Percentiles rank a stretch among this genome's conserved stretches.
These are phyloP conservation scores for Gamsiella multidivaricata DNA, from an alignment of 192 early-diverging fungal species.

Conservation along the genomic window DNA sequence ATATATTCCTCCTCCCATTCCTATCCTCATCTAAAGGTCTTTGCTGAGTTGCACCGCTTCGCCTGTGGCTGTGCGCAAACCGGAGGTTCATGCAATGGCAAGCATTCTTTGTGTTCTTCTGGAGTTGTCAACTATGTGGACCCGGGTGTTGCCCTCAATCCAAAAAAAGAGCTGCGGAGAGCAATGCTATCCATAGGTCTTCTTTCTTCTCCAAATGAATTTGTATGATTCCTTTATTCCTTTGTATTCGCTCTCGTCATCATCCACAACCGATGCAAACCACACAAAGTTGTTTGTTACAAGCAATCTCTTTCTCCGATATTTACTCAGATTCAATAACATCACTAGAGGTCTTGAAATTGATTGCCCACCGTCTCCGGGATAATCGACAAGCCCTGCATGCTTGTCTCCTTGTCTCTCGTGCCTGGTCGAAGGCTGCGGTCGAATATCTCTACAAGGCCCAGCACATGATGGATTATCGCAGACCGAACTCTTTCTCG, in stretches of 20 bases:
- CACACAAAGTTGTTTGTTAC: too few species aligned
- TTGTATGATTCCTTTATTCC: too few species aligned
- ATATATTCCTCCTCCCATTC: not conserved
- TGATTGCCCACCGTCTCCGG: constrained; percentile 19
- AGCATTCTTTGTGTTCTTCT: too few species aligned
- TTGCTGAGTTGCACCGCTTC: too few species aligned
- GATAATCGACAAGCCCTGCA: constrained; percentile 30
- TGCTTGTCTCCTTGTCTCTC: constrained; percentile 42
- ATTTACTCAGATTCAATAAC: not conserved
- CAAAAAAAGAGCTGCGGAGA: too few species aligned
- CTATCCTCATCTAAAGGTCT: not conserved
- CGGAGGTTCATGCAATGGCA: too few species aligned
- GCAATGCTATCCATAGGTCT: too few species aligned
- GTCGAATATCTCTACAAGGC: constrained; percentile 53
- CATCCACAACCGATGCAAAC: too few species aligned
- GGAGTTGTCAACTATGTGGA: too few species aligned
- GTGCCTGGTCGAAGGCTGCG: constrained; percentile 45
- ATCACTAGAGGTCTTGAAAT: constrained; percentile 23
- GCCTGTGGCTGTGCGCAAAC: too few species aligned
- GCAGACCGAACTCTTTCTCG: constrained; percentile 5
- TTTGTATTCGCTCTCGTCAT: not conserved
- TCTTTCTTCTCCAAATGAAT: too few species aligned
- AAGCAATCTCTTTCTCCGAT: not conserved
- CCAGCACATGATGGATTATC: constrained; percentile 37
- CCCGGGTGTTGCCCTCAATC: too few species aligned